These are phyloP conservation scores for Penicillium griseofulvum DNA, from an alignment of 2,329 filamentous ascomycete species.

Conservation along the genomic window DNA sequence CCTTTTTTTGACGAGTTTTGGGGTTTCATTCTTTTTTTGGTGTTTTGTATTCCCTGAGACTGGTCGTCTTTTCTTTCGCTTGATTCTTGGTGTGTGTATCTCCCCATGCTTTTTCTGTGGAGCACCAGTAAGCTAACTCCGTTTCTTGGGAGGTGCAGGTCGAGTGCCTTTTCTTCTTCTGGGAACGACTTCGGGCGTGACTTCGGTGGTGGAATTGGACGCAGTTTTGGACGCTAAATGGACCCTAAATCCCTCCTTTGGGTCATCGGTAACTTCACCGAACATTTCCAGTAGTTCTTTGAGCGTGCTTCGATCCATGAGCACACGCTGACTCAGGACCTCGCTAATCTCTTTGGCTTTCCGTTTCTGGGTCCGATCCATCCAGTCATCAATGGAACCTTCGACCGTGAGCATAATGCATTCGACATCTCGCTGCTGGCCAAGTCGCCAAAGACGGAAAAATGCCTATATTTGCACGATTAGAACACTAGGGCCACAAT, in stretches of 20 bases:
- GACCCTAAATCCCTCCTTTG: not conserved
- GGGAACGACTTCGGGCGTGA: not conserved
- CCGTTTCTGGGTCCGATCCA: conserved; percentile 54
- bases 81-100: no score
- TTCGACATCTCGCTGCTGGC: conserved; percentile 60
- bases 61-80: no score
- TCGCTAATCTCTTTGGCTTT: conserved; percentile 45
- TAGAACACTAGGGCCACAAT: not conserved
- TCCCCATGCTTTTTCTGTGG: not conserved
- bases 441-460: conserved; percentile 62
- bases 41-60: no score
- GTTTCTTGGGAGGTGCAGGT: not conserved
- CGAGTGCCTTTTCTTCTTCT: not conserved
- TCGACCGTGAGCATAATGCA: conserved; percentile 58
- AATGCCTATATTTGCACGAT: conserved; percentile 39
- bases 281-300: conserved; percentile 29
- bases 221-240: not conserved
- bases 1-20: not conserved
- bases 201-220: not conserved
- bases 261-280: not conserved
- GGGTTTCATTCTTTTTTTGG: not conserved
- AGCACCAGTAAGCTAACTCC: not conserved
- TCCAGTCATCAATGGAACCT: conserved; percentile 57
- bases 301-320: conserved; percentile 15
- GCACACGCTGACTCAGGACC: conserved; percentile 23